Evolutionary conservation across 176 grass and related monocot genomes (phyloP).

Genomic region (Aechmea fasciata): DNA sequence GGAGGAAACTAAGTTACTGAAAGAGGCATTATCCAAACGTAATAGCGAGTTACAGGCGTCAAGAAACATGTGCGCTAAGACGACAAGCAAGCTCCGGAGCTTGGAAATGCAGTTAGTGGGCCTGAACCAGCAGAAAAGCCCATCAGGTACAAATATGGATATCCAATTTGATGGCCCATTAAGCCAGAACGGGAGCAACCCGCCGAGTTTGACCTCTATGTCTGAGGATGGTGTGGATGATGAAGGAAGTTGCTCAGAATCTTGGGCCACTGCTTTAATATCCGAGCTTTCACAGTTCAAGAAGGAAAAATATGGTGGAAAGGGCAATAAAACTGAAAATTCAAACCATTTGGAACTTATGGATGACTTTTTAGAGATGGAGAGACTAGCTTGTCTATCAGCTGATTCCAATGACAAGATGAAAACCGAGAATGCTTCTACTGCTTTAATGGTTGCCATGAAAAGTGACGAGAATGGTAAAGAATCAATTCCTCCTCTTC

Average conservation of each 20-base stretch:
- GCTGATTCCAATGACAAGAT: constrained; percentile 51
- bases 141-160: constrained; percentile 55
- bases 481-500: constrained; percentile 24
- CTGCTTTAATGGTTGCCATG: constrained; percentile 31
- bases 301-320: constrained; percentile 53
- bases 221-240: constrained; percentile 97
- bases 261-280: constrained; percentile 72
- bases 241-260: constrained; percentile 76
- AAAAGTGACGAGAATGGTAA: constrained; percentile 36
- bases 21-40: constrained; percentile 84
- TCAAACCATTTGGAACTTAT: constrained; percentile 76
- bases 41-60: constrained; percentile 85
- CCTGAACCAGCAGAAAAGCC: constrained; percentile 49
- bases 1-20: constrained; percentile 97
- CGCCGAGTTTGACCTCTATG: constrained; percentile 92
- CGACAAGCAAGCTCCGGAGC: constrained; percentile 61
- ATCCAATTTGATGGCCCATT: constrained; percentile 54
- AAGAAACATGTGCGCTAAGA: constrained; percentile 86
- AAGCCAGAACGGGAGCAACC: constrained; percentile 82
- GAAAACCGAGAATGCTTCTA: constrained; percentile 46
- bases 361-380: constrained; percentile 99
- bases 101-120: constrained; percentile 70
- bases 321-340: constrained; percentile 42
- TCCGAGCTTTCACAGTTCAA: constrained; percentile 83
- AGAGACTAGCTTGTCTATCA: constrained; percentile 71